These are phyloP conservation scores for Isoetes taiwanensis DNA, from an alignment of 75 land plant genomes.

Conservation along the genomic window DNA sequence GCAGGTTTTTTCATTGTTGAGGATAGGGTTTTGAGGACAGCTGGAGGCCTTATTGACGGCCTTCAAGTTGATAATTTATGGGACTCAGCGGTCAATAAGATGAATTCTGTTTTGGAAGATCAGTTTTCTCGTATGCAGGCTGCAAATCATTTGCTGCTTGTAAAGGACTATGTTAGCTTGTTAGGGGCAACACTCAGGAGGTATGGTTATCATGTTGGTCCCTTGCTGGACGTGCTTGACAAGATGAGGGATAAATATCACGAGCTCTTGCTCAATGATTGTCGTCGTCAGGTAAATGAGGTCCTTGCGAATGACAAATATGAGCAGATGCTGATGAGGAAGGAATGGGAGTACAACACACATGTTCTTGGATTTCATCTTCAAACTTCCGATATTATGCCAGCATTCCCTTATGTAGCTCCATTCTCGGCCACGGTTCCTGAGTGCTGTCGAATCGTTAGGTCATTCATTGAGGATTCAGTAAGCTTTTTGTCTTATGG, in stretches of 20 bases:
- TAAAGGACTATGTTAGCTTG: constrained; percentile 90
- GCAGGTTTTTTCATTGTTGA: constrained; percentile 93
- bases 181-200: constrained; percentile 63
- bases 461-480: constrained; percentile 77
- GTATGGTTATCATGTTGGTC: constrained; percentile 61
- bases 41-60: constrained; percentile 48
- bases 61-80: constrained; percentile 59
- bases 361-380: constrained; percentile 64
- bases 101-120: constrained; percentile 61
- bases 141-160: constrained; percentile 70
- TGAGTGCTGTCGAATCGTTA: constrained; percentile 66
- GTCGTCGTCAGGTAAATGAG: constrained; percentile 46
- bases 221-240: constrained; percentile 60
- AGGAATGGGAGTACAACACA: constrained; percentile 71
- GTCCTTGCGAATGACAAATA: constrained; percentile 61
- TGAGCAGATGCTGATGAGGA: constrained; percentile 85
- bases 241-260: constrained; percentile 83
- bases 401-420: constrained; percentile 86
- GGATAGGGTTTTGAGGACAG: constrained; percentile 74
- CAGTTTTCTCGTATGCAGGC: constrained; percentile 73
- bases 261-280: constrained; percentile 71
- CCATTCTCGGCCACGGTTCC: constrained; percentile 91
- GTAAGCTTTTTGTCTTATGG: constrained; percentile 81
- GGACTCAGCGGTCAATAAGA: constrained; percentile 79
- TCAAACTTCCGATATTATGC: constrained; percentile 71